Evolutionary conservation across 2,329 filamentous ascomycete genomes (phyloP).

Genomic region (Arthrinium puccinioides): DNA sequence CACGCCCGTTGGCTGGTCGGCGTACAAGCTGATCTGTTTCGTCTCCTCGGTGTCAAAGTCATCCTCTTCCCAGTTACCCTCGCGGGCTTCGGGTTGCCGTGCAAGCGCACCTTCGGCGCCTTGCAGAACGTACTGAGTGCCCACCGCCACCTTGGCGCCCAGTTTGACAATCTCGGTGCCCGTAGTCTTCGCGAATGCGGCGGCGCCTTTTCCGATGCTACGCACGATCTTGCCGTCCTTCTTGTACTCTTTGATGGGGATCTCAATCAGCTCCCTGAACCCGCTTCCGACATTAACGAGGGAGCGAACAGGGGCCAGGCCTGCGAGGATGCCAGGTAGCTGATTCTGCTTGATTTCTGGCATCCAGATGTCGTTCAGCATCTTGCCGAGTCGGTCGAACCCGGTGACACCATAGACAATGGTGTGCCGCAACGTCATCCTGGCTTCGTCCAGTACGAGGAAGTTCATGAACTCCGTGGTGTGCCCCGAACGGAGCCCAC

Average conservation of each 20-base stretch:
- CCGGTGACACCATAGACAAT: conserved; percentile 90
- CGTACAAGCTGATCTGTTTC: conserved; percentile 83
- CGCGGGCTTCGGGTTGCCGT: conserved; percentile 29
- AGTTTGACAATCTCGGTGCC: conserved; percentile 91
- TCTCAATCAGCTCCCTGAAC: conserved; percentile 76
- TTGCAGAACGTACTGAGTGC: conserved; percentile 88
- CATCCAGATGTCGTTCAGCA: conserved; percentile 93
- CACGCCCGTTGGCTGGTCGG: conserved; percentile 86
- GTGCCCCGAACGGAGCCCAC: conserved; percentile 81
- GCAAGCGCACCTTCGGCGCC: conserved; percentile 75
- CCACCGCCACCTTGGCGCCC: conserved; percentile 88
- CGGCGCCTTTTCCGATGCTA: conserved; percentile 83
- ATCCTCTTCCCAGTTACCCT: conserved; percentile 48
- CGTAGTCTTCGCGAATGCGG: conserved; percentile 86
- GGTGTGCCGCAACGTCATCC: conserved; percentile 77
- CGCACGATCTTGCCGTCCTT: conserved; percentile 91
- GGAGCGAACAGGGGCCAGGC: conserved; percentile 81
- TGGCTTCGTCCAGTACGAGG: conserved; percentile 79
- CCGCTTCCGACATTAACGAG: conserved; percentile 87
- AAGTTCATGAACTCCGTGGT: conserved; percentile 99
- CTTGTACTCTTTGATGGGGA: conserved; percentile 86
- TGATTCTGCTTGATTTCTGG: conserved; percentile 87
- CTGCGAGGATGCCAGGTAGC: conserved; percentile 79
- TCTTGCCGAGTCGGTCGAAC: conserved; percentile 83
- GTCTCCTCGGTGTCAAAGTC: conserved; percentile 60